Conservation (phyloP, 192 early-diverging fungal genomes). For the Kickxella alabastrina region DNA sequence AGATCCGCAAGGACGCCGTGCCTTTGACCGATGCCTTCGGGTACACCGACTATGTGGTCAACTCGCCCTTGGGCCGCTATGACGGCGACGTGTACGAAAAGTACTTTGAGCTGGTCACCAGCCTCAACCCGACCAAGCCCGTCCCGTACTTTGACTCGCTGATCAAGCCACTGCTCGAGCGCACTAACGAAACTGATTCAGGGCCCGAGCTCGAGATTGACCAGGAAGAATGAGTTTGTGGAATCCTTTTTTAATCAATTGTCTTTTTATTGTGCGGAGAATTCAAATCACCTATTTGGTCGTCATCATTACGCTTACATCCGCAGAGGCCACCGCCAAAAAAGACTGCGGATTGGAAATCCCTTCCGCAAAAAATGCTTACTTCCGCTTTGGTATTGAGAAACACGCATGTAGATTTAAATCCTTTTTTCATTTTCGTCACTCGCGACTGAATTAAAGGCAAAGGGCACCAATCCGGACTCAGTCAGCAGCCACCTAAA, state of each 20-base stretch:
- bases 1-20: constrained; percentile 76
- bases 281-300: no score
- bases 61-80: constrained; percentile 80
- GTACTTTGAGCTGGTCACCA: constrained; percentile 82
- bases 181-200: constrained; percentile 53
- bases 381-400: no score
- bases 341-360: no score
- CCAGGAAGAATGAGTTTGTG: constrained; percentile 34
- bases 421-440: no score
- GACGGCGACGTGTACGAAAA: constrained; percentile 83
- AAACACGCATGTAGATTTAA: no score
- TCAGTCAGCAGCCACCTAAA: no score
- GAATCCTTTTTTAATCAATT: neutral
- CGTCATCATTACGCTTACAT: no score
- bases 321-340: no score
- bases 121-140: constrained; percentile 65
- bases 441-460: no score
- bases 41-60: constrained; percentile 83
- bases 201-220: constrained; percentile 67
- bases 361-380: no score
- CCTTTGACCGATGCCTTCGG: constrained; percentile 85
- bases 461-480: no score
- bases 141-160: constrained; percentile 76
- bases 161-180: constrained; percentile 73
- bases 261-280: no score